A percentile compares a stretch with the other conserved stretches of the same genome.
These are phyloP conservation scores for Solanum piurae DNA, from an alignment of 257 asterid genomes.

Conservation along the genomic window DNA sequence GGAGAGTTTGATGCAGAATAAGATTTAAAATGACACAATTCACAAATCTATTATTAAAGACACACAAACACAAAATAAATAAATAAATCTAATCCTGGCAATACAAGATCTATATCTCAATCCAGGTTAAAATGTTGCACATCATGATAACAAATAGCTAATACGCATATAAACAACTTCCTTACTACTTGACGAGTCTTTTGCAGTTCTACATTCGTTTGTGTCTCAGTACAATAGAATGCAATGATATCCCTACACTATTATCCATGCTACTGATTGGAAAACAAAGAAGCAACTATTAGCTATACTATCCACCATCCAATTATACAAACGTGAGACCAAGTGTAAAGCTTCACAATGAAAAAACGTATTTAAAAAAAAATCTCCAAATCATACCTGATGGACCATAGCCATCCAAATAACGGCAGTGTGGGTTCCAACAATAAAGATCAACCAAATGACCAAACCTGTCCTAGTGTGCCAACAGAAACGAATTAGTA, in stretches of 20 bases:
- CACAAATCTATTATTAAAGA: not conserved
- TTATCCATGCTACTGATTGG: not conserved
- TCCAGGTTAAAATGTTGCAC: not conserved
- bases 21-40: not conserved
- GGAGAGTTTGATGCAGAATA: not conserved
- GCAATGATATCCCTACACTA: not conserved
- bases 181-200: not conserved
- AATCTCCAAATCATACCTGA: slow-evolving; percentile 24
- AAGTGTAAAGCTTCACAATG: not conserved
- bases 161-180: not conserved
- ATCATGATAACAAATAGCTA: not conserved
- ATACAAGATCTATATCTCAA: not conserved
- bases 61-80: not conserved
- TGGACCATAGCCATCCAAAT: slow-evolving; percentile 43
- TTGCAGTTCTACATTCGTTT: not conserved
- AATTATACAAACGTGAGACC: not conserved
- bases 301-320: not conserved
- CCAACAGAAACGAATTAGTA: not conserved
- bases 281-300: not conserved
- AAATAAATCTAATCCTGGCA: not conserved
- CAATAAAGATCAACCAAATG: slow-evolving; percentile 50
- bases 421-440: slow-evolving; percentile 59
- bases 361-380: not conserved
- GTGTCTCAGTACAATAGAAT: not conserved
- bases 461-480: slow-evolving; percentile 37